These are phyloP conservation scores for Sungouiella blattae DNA, from an alignment of 805 yeast genomes.

Conservation along the genomic window DNA sequence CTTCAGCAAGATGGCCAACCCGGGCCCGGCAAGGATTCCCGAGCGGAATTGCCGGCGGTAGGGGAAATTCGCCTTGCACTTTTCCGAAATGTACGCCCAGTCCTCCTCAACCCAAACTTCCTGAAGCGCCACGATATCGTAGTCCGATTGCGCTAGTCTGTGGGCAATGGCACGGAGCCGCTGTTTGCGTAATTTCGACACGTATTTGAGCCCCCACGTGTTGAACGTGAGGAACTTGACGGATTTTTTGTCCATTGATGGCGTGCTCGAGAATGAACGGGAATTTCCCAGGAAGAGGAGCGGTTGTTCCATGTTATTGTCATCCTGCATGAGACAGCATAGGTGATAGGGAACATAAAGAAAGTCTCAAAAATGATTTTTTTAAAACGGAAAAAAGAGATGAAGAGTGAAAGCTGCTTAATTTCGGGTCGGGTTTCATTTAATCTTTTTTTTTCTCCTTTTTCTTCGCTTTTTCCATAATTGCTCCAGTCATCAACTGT, in stretches of 20 bases:
- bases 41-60: constrained; percentile 68
- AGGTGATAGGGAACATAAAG: too few relatives aligned
- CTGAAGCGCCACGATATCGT: constrained; percentile 89
- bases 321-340: too few relatives aligned
- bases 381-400: too few relatives aligned
- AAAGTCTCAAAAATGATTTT: too few relatives aligned
- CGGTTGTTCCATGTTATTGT: too few relatives aligned
- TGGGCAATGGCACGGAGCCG: constrained; percentile 76
- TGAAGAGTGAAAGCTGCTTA: too few relatives aligned
- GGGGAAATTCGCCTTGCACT: constrained; percentile 50
- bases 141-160: constrained; percentile 48
- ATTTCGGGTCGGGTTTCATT: too few relatives aligned
- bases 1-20: constrained; percentile 78
- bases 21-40: constrained; percentile 92
- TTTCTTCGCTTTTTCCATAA: too few relatives aligned
- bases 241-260: constrained; percentile 2
- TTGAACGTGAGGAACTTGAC: constrained; percentile 61
- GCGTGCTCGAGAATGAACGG: too few relatives aligned
- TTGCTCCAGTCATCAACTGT: too few relatives aligned
- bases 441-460: too few relatives aligned
- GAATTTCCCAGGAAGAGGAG: too few relatives aligned
- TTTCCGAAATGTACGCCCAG: constrained; percentile 59
- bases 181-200: constrained; percentile 64
- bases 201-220: constrained; percentile 86
- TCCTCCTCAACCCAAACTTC: constrained; percentile 90